Conservation (phyloP, 371 early-diverging fungal genomes). For the Rhizopus delemar region DNA sequence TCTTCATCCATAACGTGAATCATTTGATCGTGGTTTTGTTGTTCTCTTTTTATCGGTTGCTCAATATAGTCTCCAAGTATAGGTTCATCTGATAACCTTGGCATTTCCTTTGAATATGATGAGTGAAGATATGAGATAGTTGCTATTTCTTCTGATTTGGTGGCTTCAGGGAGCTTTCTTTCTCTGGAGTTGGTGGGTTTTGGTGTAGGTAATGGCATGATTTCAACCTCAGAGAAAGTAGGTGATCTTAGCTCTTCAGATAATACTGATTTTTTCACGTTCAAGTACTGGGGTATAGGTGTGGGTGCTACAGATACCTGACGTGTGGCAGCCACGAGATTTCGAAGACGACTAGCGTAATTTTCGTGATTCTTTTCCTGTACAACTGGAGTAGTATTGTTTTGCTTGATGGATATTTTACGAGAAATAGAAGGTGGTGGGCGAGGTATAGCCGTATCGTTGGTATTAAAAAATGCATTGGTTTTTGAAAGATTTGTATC, state of each 20-base stretch:
- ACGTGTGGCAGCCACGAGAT: constrained; percentile 32
- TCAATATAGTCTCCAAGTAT: constrained; percentile 20
- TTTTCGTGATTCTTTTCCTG: constrained; percentile 13
- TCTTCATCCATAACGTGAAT: constrained; percentile 15
- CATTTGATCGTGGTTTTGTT: constrained; percentile 16
- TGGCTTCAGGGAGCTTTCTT: not conserved
- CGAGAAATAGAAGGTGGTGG: constrained; percentile 42
- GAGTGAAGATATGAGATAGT: constrained; percentile 24
- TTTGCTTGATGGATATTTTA: constrained; percentile 27
- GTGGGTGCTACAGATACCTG: constrained; percentile 31
- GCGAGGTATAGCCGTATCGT: constrained; percentile 32
- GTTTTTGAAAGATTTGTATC: constrained; percentile 39
- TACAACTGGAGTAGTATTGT: not conserved
- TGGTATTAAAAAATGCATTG: constrained; percentile 39
- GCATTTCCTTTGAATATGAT: constrained; percentile 5
- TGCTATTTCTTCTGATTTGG: constrained; percentile 28
- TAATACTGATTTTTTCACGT: constrained; percentile 14
- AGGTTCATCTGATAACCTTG: constrained; percentile 7
- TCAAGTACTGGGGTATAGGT: constrained; percentile 39
- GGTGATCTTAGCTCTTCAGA: constrained; percentile 1
- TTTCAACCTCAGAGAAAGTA: constrained; percentile 26
- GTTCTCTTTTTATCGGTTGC: constrained; percentile 19
- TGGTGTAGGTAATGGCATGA: constrained; percentile 42
- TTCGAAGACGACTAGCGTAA: constrained; percentile 35
- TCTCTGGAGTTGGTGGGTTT: constrained; percentile 16